phyloP scores from a whole-genome alignment of 345 rosid species.

The Anastatica hierochuntica region DNA sequence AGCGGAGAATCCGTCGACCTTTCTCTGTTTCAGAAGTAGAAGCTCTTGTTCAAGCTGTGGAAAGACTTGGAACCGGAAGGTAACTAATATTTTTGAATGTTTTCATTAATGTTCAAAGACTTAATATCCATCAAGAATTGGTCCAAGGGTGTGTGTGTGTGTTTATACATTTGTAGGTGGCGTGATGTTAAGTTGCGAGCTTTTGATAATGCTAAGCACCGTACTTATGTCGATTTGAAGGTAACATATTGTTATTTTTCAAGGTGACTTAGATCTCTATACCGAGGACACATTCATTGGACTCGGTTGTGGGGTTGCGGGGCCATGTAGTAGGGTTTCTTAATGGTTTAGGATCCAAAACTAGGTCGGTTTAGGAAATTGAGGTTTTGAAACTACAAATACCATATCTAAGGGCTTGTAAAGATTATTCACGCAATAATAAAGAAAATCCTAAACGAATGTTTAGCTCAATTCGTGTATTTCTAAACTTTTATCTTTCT shows the following conservation, averaged over 20 bases:
- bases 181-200: conserved; percentile 92
- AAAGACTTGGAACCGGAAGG: conserved; percentile 99
- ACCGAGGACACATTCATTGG: no score
- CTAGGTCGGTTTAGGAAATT: no score
- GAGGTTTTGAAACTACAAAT: no score
- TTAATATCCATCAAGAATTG: background rate
- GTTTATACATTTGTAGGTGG: conserved; percentile 54
- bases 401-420: no score
- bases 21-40: conserved; percentile 97
- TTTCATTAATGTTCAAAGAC: background rate
- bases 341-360: no score
- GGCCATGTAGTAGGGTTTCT: no score
- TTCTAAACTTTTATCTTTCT: no score
- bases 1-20: conserved; percentile 96
- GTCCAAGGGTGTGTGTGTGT: no score
- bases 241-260: conserved; percentile 22
- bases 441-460: no score
- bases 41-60: conserved; percentile 94
- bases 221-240: conserved; percentile 95
- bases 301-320: no score
- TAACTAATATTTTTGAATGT: conserved; percentile 14
- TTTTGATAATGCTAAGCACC: conserved; percentile 86
- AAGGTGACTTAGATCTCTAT: background rate
- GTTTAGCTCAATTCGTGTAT: no score
- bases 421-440: no score